Evolutionary conservation across 1,139 yeast genomes (phyloP).

Genomic region (Saccharomyces hybrid): DNA sequence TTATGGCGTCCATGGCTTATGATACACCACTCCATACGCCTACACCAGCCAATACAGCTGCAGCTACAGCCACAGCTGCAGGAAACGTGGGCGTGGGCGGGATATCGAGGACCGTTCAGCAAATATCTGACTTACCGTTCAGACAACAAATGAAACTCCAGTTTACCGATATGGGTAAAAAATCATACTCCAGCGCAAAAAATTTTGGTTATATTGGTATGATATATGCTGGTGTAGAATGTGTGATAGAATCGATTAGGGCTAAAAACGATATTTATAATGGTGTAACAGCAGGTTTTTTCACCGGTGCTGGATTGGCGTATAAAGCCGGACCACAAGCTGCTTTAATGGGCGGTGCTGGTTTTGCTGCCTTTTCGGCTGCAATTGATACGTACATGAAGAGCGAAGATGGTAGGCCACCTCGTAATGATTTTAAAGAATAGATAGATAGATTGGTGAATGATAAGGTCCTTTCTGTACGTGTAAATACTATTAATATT

Average conservation of each 20-base stretch:
- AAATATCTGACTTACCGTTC: slow-evolving; percentile 76
- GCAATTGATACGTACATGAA: slow-evolving; percentile 89
- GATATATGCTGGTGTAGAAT: slow-evolving; percentile 91
- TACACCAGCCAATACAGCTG: slow-evolving; percentile 34
- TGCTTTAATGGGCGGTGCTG: slow-evolving; percentile 88
- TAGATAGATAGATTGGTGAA: slow-evolving; percentile 22
- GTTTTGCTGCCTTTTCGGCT: slow-evolving; percentile 92
- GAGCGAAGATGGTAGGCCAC: slow-evolving; percentile 80
- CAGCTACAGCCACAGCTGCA: background rate
- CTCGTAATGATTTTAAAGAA: slow-evolving; percentile 81
- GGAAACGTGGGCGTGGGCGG: slow-evolving; percentile 3
- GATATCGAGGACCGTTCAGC: slow-evolving; percentile 33
- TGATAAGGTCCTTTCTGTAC: background rate
- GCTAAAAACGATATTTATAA: slow-evolving; percentile 91
- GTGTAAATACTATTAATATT: background rate
- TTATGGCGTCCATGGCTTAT: slow-evolving; percentile 79
- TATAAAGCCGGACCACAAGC: slow-evolving; percentile 91
- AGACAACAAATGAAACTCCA: slow-evolving; percentile 89
- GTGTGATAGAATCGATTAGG: slow-evolving; percentile 66
- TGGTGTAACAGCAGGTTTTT: slow-evolving; percentile 88
- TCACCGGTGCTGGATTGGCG: slow-evolving; percentile 94
- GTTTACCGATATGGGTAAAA: slow-evolving; percentile 82
- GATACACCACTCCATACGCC: slow-evolving; percentile 34
- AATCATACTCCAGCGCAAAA: slow-evolving; percentile 82
- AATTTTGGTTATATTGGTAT: slow-evolving; percentile 93